Conservation (phyloP, 1,139 yeast genomes). For the Magnusiomyces suaveolens region DNA sequence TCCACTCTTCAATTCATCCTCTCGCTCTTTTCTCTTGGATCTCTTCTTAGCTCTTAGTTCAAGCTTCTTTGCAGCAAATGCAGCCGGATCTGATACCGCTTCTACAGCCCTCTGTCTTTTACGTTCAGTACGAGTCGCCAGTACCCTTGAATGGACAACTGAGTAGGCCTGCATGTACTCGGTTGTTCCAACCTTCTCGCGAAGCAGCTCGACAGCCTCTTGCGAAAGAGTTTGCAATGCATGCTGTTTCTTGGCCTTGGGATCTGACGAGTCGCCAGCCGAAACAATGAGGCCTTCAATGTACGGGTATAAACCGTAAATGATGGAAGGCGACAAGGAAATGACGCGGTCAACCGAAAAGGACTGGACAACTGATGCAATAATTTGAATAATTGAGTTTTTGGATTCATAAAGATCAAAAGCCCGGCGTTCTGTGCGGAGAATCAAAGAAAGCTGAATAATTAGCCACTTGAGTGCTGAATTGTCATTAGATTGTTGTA, state of each 20-base stretch:
- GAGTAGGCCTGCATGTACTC: constrained; percentile 58
- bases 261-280: constrained; percentile 40
- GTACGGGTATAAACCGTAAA: constrained; percentile 5
- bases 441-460: constrained; percentile 47
- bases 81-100: constrained; percentile 71
- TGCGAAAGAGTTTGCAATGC: constrained; percentile 52
- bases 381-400: constrained; percentile 42
- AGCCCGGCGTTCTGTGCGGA: constrained; percentile 34
- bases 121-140: constrained; percentile 62
- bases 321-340: constrained; percentile 3
- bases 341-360: constrained; percentile 9
- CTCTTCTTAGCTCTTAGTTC: constrained; percentile 66
- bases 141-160: constrained; percentile 51
- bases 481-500: constrained; percentile 18
- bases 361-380: constrained; percentile 29
- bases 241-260: constrained; percentile 35
- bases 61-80: constrained; percentile 65
- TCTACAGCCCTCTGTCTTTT: constrained; percentile 65
- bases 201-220: constrained; percentile 63
- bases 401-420: constrained; percentile 39
- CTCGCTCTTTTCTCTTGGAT: constrained; percentile 54
- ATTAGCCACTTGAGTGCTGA: constrained; percentile 56
- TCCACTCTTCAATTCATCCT: neutral
- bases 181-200: constrained; percentile 62
- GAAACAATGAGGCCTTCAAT: constrained; percentile 35